These are phyloP conservation scores for Gymnopilus junonius DNA, from an alignment of 768 basidiomycete genomes.

Conservation along the genomic window DNA sequence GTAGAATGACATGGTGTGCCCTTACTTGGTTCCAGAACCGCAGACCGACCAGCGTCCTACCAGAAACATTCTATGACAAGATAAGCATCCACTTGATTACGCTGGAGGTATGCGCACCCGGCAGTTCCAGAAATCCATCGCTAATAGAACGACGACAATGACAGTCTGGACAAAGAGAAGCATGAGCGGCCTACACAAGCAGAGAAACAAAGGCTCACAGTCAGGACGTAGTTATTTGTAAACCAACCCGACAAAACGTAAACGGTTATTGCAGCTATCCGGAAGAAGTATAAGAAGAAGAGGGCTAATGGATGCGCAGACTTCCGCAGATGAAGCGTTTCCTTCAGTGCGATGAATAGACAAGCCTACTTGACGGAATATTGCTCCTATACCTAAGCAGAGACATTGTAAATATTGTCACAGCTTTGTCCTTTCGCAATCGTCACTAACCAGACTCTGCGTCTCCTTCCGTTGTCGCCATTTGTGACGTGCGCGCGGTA, in stretches of 20 bases:
- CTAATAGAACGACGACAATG: conserved; percentile 87
- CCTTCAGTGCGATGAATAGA: background rate
- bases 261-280: conserved; percentile 84
- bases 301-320: conserved; percentile 83
- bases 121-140: conserved; percentile 99
- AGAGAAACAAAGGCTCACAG: conserved; percentile 55
- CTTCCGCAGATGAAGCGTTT: conserved; percentile 38
- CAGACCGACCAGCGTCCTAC: conserved; percentile 90
- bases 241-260: conserved; percentile 95
- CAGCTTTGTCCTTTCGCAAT: background rate
- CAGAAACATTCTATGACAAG: conserved; percentile 79
- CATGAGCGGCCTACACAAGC: background rate
- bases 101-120: conserved; percentile 53
- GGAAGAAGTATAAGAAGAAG: conserved; percentile 90
- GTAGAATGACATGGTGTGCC: background rate
- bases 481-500: conserved; percentile 44
- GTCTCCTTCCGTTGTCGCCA: conserved; percentile 63
- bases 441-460: conserved; percentile 73
- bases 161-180: conserved; percentile 60
- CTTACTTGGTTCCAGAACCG: conserved; percentile 91
- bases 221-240: conserved; percentile 90
- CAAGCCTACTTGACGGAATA: conserved; percentile 70
- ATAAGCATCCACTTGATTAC: background rate
- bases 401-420: background rate
- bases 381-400: conserved; percentile 65